Percentiles rank a stretch among this genome's conserved stretches.
Evolutionary conservation across 169 alveolate species (phyloP).

Genomic region (Besnoitia besnoiti): DNA sequence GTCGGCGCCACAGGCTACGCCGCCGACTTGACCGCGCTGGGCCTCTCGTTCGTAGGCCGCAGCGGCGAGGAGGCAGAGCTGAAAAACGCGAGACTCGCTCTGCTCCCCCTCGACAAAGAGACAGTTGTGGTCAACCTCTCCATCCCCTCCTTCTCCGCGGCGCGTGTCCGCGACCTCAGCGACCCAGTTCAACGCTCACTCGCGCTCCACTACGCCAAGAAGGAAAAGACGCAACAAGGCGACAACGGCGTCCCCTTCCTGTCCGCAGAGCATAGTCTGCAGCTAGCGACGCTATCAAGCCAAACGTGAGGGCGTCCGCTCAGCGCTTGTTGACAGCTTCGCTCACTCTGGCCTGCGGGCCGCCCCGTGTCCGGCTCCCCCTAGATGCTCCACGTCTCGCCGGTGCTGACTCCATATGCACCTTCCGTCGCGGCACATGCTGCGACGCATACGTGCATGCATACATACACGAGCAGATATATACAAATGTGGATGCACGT

Average conservation of each 20-base stretch:
- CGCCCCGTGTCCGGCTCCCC: background rate
- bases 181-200: constrained; percentile 3
- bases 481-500: too few species aligned
- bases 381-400: background rate
- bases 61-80: background rate
- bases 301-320: background rate
- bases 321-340: background rate
- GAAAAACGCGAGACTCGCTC: background rate
- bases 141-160: background rate
- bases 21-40: background rate
- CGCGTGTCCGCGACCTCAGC: background rate
- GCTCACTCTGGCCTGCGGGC: background rate
- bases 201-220: background rate
- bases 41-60: background rate
- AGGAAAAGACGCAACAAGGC: background rate
- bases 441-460: background rate
- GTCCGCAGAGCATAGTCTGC: background rate
- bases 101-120: background rate
- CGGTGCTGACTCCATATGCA: background rate
- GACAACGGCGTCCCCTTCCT: background rate
- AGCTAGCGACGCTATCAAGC: background rate
- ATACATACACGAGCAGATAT: too few species aligned
- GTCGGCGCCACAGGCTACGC: background rate
- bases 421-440: background rate
- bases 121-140: background rate